Evolutionary conservation across 495 filamentous ascomycete genomes (phyloP).

Genomic region (Staphylotrichum tortipilum): DNA sequence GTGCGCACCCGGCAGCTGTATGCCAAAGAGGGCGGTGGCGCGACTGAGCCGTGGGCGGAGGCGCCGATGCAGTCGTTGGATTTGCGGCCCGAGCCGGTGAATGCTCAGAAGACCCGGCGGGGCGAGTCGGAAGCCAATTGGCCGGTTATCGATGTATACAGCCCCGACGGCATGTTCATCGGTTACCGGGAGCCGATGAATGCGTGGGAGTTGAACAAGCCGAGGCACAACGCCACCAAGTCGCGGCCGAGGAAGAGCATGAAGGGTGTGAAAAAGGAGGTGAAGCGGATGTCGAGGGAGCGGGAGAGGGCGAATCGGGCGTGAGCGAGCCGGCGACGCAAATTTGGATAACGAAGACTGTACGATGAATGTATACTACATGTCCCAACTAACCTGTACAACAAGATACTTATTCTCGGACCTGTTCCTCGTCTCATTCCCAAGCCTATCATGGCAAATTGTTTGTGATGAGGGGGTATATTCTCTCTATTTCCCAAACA

Average conservation of each 20-base stretch:
- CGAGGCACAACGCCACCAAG: constrained; percentile 12
- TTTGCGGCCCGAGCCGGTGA: constrained; percentile 12
- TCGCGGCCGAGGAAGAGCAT: constrained; percentile 48
- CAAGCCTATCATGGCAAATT: too few relatives aligned
- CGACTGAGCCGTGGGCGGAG: not conserved
- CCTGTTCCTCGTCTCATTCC: too few relatives aligned
- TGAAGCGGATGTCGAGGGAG: constrained; percentile 30
- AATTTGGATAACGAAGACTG: not conserved
- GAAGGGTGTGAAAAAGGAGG: constrained; percentile 49
- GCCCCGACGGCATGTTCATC: constrained; percentile 71
- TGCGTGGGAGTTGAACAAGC: constrained; percentile 51
- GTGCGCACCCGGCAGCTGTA: constrained; percentile 48
- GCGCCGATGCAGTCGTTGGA: constrained; percentile 1
- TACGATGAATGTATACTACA: not conserved
- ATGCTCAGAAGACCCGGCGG: constrained; percentile 19
- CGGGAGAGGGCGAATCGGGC: not conserved
- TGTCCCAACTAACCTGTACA: too few relatives aligned
- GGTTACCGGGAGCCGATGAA: constrained; percentile 62
- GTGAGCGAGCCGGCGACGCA: not conserved
- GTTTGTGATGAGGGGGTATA: too few relatives aligned
- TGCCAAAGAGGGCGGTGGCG: not conserved
- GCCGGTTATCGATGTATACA: constrained; percentile 76
- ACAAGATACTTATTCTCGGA: not conserved
- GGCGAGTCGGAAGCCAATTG: constrained; percentile 34
- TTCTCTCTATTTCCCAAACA: not conserved